A percentile compares a stretch with the other conserved stretches of the same genome.
These are phyloP conservation scores for Calocera cornea DNA, from an alignment of 768 basidiomycete species.

Conservation along the genomic window DNA sequence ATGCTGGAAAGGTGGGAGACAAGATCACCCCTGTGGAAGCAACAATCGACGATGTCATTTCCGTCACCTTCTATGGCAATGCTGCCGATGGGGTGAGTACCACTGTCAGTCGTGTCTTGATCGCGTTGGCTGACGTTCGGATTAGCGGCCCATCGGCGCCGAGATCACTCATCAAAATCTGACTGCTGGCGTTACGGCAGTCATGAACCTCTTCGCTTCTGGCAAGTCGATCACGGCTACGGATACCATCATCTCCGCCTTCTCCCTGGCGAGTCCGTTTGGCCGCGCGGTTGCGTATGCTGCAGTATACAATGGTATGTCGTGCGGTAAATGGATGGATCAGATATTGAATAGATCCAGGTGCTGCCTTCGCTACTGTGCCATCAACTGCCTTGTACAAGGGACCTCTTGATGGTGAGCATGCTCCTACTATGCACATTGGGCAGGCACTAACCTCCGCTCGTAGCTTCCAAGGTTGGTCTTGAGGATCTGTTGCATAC, in stretches of 20 bases:
- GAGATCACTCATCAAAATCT: conserved; percentile 67
- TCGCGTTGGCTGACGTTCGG: neutral
- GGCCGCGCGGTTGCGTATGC: conserved; percentile 71
- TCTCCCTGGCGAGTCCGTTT: conserved; percentile 59
- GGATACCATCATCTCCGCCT: conserved; percentile 66
- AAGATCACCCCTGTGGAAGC: conserved; percentile 16
- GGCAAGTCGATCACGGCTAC: conserved; percentile 51
- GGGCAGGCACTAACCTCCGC: neutral
- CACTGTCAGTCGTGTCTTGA: conserved; percentile 10
- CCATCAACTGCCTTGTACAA: conserved; percentile 39
- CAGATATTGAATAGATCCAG: conserved; percentile 5
- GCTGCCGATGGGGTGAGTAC: conserved; percentile 14
- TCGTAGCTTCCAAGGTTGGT: neutral
- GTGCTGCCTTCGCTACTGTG: conserved; percentile 47
- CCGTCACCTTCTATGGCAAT: conserved; percentile 35
- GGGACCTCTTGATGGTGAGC: conserved; percentile 13
- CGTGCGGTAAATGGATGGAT: conserved; percentile 19
- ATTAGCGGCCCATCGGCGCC: conserved; percentile 43
- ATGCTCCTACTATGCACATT: neutral
- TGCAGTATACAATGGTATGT: conserved; percentile 60
- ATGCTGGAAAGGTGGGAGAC: conserved; percentile 45
- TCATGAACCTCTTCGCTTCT: conserved; percentile 60
- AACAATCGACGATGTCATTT: conserved; percentile 30
- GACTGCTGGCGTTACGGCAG: conserved; percentile 76
- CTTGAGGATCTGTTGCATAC: conserved; percentile 15